These are phyloP conservation scores for Coccomyxa sp. DNA, from an alignment of 139 green algal genomes.

Conservation along the genomic window DNA sequence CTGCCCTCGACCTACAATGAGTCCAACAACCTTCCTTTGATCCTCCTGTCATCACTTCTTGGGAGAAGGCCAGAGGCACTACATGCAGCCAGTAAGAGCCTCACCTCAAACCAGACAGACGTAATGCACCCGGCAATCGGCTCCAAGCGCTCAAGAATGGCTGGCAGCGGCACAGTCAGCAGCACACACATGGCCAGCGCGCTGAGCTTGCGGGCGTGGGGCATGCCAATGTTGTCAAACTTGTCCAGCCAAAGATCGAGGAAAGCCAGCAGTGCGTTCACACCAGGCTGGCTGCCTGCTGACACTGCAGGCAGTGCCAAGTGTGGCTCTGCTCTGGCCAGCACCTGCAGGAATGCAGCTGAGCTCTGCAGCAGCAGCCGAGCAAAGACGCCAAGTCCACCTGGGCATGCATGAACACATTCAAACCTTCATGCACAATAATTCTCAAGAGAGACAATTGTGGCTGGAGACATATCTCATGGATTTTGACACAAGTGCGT, in stretches of 20 bases:
- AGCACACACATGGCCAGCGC: constrained; percentile 66
- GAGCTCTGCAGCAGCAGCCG: constrained; percentile 61
- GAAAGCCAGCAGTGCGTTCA: constrained; percentile 36
- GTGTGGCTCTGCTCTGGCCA: not conserved
- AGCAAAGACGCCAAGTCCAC: constrained; percentile 52
- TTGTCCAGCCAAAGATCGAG: constrained; percentile 60
- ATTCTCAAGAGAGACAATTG: not conserved
- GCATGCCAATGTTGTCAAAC: constrained; percentile 24
- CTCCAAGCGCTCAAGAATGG: constrained; percentile 32
- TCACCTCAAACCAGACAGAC: constrained; percentile 51
- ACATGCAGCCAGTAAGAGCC: not conserved
- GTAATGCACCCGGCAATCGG: constrained; percentile 37
- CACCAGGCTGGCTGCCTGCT: not conserved
- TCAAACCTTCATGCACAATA: not conserved
- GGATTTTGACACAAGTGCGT: no score
- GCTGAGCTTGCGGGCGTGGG: constrained; percentile 56
- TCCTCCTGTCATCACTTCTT: not conserved
- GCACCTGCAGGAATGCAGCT: constrained; percentile 38
- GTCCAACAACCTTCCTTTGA: not conserved
- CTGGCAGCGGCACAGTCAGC: constrained; percentile 42
- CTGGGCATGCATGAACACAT: constrained; percentile 1
- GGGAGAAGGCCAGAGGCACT: not conserved
- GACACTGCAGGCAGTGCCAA: not conserved
- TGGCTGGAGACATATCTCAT: not conserved
- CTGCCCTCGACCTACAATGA: not conserved